These are phyloP conservation scores for Symbiodinium pilosum DNA, from an alignment of 73 alveolate species.

Conservation along the genomic window DNA sequence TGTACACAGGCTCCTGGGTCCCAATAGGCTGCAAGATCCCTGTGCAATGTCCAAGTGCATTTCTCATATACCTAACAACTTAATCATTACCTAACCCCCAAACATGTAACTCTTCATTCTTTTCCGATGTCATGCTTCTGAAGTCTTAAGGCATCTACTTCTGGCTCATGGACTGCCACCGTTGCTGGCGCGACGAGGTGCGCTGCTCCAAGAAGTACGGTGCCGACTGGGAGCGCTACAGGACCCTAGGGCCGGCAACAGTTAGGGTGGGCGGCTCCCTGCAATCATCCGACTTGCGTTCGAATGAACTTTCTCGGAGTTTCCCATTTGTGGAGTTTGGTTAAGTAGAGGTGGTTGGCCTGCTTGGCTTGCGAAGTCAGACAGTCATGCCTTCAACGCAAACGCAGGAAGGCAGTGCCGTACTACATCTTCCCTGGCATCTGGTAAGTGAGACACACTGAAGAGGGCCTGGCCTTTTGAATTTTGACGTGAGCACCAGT, in stretches of 20 bases:
- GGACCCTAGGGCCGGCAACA: constrained; percentile 16
- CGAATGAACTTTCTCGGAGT: too few relatives aligned
- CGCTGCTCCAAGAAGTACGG: constrained; percentile 96
- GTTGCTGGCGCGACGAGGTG: constrained; percentile 94
- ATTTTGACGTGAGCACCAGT: not conserved
- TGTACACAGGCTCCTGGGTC: too few relatives aligned
- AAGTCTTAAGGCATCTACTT: constrained; percentile 93
- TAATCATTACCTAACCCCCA: too few relatives aligned
- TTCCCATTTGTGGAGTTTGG: too few relatives aligned
- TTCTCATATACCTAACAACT: too few relatives aligned
- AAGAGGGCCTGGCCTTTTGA: not conserved
- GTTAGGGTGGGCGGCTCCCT: too few relatives aligned
- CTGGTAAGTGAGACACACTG: constrained; percentile 24
- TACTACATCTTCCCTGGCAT: constrained; percentile 92
- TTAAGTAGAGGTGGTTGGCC: not conserved
- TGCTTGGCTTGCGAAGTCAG: not conserved
- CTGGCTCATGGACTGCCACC: constrained; percentile 95
- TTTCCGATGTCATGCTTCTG: too few relatives aligned
- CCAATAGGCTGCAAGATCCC: too few relatives aligned
- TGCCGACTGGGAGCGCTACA: constrained; percentile 96
- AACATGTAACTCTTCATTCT: too few relatives aligned
- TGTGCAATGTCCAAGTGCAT: too few relatives aligned
- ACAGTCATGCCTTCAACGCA: not conserved
- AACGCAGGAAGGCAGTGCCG: constrained; percentile 85
- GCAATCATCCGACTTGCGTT: too few relatives aligned